Conservation (phyloP, 2,329 filamentous ascomycete species). For the Karstenula rhodostoma region DNA sequence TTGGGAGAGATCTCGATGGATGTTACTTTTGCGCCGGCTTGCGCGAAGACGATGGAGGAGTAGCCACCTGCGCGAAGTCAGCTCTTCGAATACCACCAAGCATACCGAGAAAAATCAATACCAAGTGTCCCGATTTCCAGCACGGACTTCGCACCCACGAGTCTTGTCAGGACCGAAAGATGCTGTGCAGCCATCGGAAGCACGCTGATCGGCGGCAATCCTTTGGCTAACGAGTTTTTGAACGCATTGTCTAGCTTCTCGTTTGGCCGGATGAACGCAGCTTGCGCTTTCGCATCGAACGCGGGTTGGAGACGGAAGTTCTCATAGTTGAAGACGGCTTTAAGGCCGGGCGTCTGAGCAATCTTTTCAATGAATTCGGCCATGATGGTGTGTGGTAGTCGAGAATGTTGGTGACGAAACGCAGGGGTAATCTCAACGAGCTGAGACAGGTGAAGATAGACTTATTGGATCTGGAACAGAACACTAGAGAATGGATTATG, state of each 20-base stretch:
- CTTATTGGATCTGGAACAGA: neutral
- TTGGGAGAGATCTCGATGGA: conserved; percentile 58
- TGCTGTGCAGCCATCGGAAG: conserved; percentile 21
- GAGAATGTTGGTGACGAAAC: neutral
- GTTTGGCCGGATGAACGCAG: conserved; percentile 26
- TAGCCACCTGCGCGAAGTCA: conserved; percentile 51
- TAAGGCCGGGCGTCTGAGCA: neutral
- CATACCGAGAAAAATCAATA: neutral
- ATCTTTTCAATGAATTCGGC: conserved; percentile 4
- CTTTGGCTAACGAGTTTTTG: conserved; percentile 17
- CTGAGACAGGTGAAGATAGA: neutral
- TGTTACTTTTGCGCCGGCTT: conserved; percentile 52
- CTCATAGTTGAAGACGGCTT: conserved; percentile 36
- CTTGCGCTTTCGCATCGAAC: conserved; percentile 25
- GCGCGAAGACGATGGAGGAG: conserved; percentile 58
- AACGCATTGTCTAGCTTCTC: conserved; percentile 20
- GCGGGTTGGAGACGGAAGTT: conserved; percentile 22
- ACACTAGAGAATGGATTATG: neutral
- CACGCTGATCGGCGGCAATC: conserved; percentile 29
- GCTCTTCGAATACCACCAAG: neutral
- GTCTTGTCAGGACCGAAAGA: conserved; percentile 21
- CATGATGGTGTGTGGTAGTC: neutral
- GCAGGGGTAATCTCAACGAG: too few species aligned
- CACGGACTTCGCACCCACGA: conserved; percentile 19
- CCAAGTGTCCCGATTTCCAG: conserved; percentile 61